Percentiles rank a stretch among this genome's conserved stretches.
Conservation (phyloP, 352 stramenopile species). For the Pythium guiyangense region DNA sequence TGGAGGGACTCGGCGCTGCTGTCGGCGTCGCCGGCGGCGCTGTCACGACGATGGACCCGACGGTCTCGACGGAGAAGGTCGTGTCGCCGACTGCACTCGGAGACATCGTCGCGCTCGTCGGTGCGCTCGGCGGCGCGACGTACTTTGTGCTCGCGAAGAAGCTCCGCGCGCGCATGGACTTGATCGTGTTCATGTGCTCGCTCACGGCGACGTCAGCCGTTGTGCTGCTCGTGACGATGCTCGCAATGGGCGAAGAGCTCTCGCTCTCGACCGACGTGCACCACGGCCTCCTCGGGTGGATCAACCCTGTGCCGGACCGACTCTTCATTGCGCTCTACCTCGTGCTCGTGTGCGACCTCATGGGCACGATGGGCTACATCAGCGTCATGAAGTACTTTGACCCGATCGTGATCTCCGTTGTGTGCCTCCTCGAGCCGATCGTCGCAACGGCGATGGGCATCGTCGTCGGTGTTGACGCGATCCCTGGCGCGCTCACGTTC, state of each 20-base stretch:
- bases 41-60: slow-evolving; percentile 62
- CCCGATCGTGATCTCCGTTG: slow-evolving; percentile 84
- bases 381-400: slow-evolving; percentile 91
- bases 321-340: slow-evolving; percentile 79
- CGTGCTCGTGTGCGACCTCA: slow-evolving; percentile 80
- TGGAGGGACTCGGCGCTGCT: slow-evolving; percentile 68
- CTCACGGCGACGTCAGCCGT: slow-evolving; percentile 3
- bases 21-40: slow-evolving; percentile 75
- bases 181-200: slow-evolving; percentile 68
- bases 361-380: slow-evolving; percentile 86
- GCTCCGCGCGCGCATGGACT: slow-evolving; percentile 60
- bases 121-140: slow-evolving; percentile 63
- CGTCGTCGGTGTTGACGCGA: slow-evolving; percentile 56
- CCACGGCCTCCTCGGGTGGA: slow-evolving; percentile 85
- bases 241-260: slow-evolving; percentile 58
- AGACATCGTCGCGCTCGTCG: slow-evolving; percentile 71
- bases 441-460: slow-evolving; percentile 74
- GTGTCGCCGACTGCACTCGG: slow-evolving; percentile 18
- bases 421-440: slow-evolving; percentile 88
- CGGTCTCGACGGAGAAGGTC: slow-evolving; percentile 41
- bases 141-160: slow-evolving; percentile 76
- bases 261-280: slow-evolving; percentile 64
- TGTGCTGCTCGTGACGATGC: slow-evolving; percentile 62
- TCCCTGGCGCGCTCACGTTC: slow-evolving; percentile 74
- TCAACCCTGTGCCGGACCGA: slow-evolving; percentile 38